Evolutionary conservation across 768 basidiomycete genomes (phyloP).

Genomic region (Russula compacta): DNA sequence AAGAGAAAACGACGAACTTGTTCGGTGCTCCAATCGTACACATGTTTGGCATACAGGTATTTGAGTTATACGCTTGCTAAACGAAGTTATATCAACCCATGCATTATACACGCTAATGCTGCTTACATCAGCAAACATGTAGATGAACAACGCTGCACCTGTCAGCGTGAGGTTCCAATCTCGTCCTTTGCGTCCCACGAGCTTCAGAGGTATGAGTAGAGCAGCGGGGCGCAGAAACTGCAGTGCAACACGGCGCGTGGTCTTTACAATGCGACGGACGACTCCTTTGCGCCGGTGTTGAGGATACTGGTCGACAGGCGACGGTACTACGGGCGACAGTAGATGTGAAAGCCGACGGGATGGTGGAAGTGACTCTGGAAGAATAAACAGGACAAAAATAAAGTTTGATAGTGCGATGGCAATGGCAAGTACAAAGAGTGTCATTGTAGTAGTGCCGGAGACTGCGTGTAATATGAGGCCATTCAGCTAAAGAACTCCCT

Average conservation of each 20-base stretch:
- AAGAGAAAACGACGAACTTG: constrained; percentile 8
- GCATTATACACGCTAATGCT: background rate
- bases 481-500: constrained; percentile 10
- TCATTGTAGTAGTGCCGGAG: constrained; percentile 1
- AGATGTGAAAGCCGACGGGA: constrained; percentile 4
- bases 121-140: constrained; percentile 17
- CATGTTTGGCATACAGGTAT: constrained; percentile 20
- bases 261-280: background rate
- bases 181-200: constrained; percentile 16
- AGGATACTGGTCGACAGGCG: background rate
- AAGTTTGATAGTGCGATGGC: constrained; percentile 15
- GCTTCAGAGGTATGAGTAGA: constrained; percentile 12
- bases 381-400: constrained; percentile 13
- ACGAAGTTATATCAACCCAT: background rate
- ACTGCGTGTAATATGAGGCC: constrained; percentile 13
- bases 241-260: background rate
- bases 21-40: constrained; percentile 20
- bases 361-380: constrained; percentile 18
- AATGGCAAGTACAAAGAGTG: constrained; percentile 16
- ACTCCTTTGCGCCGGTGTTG: background rate
- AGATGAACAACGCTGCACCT: constrained; percentile 16
- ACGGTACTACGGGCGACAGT: background rate
- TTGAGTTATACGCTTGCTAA: constrained; percentile 22
- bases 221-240: constrained; percentile 17
- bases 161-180: constrained; percentile 21